A percentile compares a stretch with the other conserved stretches of the same genome.
phyloP scores from a whole-genome alignment of 176 grass and related monocot genomes.

The Cenchrus fungigraminus region DNA sequence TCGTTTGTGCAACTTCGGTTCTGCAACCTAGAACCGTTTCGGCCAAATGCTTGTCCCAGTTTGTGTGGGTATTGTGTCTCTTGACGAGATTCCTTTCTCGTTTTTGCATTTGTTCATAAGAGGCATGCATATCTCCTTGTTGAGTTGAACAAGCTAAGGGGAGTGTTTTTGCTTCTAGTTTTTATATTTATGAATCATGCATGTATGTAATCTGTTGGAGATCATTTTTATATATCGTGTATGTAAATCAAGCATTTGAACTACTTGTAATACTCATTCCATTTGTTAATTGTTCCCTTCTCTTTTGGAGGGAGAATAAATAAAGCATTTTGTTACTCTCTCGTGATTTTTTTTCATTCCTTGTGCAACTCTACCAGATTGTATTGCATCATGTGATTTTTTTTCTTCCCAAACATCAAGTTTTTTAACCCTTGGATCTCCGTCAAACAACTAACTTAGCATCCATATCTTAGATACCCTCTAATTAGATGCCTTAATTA shows the following conservation, averaged over 20 bases:
- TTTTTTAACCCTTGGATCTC: background rate
- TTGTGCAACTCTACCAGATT: background rate
- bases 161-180: background rate
- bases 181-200: background rate
- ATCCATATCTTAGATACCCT: background rate
- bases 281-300: conserved; percentile 1
- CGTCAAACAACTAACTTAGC: background rate
- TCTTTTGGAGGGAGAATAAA: conserved; percentile 15
- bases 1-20: conserved; percentile 12
- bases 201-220: background rate
- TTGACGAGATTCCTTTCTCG: background rate
- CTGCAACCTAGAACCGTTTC: conserved; percentile 20
- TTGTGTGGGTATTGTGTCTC: background rate
- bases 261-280: background rate
- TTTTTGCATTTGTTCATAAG: conserved; percentile 12
- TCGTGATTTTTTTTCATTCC: background rate
- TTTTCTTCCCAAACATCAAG: background rate
- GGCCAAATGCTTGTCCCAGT: background rate
- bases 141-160: background rate
- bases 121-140: background rate
- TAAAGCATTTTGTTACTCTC: conserved; percentile 5
- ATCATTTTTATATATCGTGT: background rate
- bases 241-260: conserved; percentile 22
- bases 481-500: too few species aligned
- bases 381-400: background rate